These are phyloP conservation scores for Psilocybe mexicana DNA, from an alignment of 1,284 basidiomycete species.

Conservation along the genomic window DNA sequence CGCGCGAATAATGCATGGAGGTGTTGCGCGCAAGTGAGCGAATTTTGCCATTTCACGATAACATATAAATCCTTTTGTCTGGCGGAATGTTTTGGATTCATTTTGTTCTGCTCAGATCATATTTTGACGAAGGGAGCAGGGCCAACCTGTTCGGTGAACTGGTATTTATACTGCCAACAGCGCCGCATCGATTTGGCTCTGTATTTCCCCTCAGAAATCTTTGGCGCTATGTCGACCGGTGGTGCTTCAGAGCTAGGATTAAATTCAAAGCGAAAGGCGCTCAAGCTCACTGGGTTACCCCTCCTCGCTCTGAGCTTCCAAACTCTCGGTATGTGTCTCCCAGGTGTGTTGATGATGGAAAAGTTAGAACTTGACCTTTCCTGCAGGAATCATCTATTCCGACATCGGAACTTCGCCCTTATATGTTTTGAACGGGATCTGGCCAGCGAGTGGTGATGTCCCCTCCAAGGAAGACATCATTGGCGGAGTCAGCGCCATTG, in stretches of 20 bases:
- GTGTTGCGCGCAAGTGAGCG: slow-evolving; percentile 20
- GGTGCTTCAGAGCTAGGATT: slow-evolving; percentile 28
- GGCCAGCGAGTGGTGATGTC: slow-evolving; percentile 44
- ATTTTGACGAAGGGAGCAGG: not conserved
- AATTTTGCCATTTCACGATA: slow-evolving; percentile 33
- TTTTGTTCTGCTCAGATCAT: not conserved
- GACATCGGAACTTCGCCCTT: slow-evolving; percentile 66
- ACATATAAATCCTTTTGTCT: slow-evolving; percentile 2
- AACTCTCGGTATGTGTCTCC: slow-evolving; percentile 35
- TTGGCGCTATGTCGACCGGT: slow-evolving; percentile 21
- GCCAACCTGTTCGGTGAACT: not conserved
- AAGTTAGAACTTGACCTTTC: not conserved
- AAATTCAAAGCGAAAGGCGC: slow-evolving; percentile 30
- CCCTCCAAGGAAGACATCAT: slow-evolving; percentile 62
- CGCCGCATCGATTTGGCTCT: not conserved
- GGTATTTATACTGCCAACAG: not conserved
- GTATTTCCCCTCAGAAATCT: not conserved
- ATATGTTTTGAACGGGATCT: slow-evolving; percentile 67
- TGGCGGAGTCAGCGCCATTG: slow-evolving; percentile 59
- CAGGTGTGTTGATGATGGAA: slow-evolving; percentile 4
- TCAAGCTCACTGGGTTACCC: slow-evolving; percentile 34
- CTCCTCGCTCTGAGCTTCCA: slow-evolving; percentile 36
- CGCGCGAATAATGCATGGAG: not conserved
- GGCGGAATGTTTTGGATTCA: not conserved
- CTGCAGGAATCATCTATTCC: slow-evolving; percentile 63